Percentiles rank a stretch among this genome's conserved stretches.
These are phyloP conservation scores for Thraustochytrium sp. DNA, from an alignment of 352 stramenopile genomes.

Conservation along the genomic window DNA sequence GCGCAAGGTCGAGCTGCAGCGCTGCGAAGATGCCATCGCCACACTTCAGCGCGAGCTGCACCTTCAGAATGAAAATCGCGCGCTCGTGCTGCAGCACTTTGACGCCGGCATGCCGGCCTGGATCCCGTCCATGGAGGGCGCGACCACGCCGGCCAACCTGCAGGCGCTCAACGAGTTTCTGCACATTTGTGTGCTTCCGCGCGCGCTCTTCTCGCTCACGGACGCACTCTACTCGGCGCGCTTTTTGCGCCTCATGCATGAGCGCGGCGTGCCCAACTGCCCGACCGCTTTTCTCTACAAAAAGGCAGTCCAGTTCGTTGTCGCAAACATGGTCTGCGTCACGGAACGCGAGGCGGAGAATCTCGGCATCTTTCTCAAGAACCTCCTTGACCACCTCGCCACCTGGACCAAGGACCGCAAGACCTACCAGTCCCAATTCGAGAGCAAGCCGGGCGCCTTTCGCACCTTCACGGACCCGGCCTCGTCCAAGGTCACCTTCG, in stretches of 20 bases:
- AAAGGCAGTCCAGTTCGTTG: slow-evolving; percentile 1
- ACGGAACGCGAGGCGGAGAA: slow-evolving; percentile 21
- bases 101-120: neutral
- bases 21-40: neutral
- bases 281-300: slow-evolving; percentile 7
- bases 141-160: neutral
- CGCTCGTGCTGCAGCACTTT: neutral
- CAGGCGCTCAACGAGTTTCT: slow-evolving; percentile 23
- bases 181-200: slow-evolving; percentile 8
- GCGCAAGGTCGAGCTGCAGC: neutral
- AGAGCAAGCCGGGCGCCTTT: neutral
- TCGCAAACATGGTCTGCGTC: slow-evolving; percentile 32
- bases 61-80: slow-evolving; percentile 11
- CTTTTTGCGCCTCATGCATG: slow-evolving; percentile 28
- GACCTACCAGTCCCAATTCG: neutral
- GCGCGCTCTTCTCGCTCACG: neutral
- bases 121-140: neutral
- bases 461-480: neutral
- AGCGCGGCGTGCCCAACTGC: neutral
- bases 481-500: slow-evolving; percentile 8
- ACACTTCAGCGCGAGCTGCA: neutral
- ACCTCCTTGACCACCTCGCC: neutral
- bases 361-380: slow-evolving; percentile 31
- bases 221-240: slow-evolving; percentile 14
- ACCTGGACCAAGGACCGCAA: slow-evolving; percentile 7